Evolutionary conservation across 2,329 filamentous ascomycete species (phyloP), one percentile per base, ranked within the genome.

Genomic region (Mariannaea elegans): DNA sequence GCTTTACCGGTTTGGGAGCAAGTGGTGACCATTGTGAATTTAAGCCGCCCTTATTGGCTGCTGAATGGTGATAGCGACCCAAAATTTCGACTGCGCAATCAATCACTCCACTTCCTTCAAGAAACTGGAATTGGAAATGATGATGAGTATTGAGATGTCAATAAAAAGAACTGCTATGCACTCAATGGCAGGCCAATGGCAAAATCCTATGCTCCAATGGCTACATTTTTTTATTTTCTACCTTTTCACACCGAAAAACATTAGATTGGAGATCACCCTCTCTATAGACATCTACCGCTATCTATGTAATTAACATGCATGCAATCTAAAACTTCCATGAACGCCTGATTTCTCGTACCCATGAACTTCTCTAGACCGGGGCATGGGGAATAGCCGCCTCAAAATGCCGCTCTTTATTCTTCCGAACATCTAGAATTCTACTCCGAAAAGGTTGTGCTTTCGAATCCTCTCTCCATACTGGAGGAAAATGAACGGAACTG

Each of bases 401-500:
- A 42, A 46, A 31, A 16, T 10, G 46, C 39, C 24, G 14, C 24
- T 27, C 27, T 18, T 27, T 44, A n/a, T 4, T 36, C 7, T 13
- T 23, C 9, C 24, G 24, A 27, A 9, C 23, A 34, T 32, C 21
- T 42, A 72, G 44, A 70, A 67, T 47, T 65, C 39, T 13, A 69
- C 64, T 16, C 59, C 49, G 31, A 71, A 72, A 44, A 73, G 65
- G 48, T 74, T 73, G 64, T 67, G 69, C 50, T 71, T 67, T 31
- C 77, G 71, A 42, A 80, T 72, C 18, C 64, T 71, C 59, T 75
- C 72, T 31, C 78, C 78, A 29, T 74, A 80, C 2, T 71, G 59
- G 58, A 73, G 74, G 29, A 80, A 80, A 0, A 77, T 18, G 3
- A 77, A 46, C 0, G 77, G 77, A 7, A 80, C 71, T 6, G 77